Evolutionary conservation across 306 rosid genomes (phyloP).

Genomic region (Crotalaria pallida): DNA sequence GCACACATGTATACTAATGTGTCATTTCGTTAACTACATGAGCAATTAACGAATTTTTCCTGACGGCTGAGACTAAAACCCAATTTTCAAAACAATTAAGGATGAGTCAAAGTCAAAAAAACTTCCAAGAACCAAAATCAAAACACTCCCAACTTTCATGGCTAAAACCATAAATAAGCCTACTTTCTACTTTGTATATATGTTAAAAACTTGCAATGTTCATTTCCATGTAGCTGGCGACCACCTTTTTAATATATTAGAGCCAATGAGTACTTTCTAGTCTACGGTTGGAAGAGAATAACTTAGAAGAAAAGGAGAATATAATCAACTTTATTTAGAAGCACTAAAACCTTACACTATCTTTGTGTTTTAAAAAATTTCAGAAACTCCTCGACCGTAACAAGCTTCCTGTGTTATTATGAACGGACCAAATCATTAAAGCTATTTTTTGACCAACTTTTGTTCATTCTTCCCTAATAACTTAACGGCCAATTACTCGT

Average conservation of each 20-base stretch:
- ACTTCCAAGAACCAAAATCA: no score
- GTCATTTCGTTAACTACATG: no score
- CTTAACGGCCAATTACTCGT: neutral
- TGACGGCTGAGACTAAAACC: no score
- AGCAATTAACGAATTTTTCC: no score
- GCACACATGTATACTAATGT: no score
- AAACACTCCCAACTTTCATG: no score
- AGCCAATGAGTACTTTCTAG: slow-evolving; percentile 1
- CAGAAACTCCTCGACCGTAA: slow-evolving; percentile 22
- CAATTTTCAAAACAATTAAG: no score
- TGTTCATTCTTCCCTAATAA: slow-evolving; percentile 1
- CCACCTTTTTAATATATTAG: neutral
- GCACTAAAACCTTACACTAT: slow-evolving; percentile 8
- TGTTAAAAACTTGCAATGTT: neutral
- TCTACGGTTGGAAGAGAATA: slow-evolving; percentile 17
- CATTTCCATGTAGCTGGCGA: neutral
- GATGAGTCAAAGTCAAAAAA: no score
- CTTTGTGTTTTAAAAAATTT: slow-evolving; percentile 11
- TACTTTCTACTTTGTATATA: neutral
- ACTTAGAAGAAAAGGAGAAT: slow-evolving; percentile 16
- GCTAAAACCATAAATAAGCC: no score
- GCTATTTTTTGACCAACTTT: slow-evolving; percentile 11
- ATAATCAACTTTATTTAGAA: slow-evolving; percentile 21
- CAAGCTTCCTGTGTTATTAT: slow-evolving; percentile 10
- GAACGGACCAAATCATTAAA: slow-evolving; percentile 30